phyloP scores from a whole-genome alignment of 1,284 basidiomycete genomes.

The Rhodotorula sp. region DNA sequence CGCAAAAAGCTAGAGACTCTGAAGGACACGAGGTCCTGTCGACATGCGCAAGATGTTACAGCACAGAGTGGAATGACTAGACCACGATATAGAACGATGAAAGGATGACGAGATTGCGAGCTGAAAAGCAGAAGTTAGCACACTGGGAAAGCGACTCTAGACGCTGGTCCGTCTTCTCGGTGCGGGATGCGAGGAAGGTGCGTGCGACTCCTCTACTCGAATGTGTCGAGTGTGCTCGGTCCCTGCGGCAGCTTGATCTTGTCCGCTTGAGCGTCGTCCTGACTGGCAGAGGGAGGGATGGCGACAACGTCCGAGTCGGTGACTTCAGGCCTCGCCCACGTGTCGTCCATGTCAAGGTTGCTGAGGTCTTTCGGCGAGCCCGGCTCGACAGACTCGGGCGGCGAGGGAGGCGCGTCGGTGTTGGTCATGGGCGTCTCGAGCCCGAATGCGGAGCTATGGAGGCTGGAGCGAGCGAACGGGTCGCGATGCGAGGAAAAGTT shows the following conservation, averaged over 20 bases:
- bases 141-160: neutral
- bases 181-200: too few species aligned
- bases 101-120: too few species aligned
- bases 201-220: neutral
- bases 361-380: slow-evolving; percentile 9
- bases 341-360: neutral
- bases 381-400: slow-evolving; percentile 1
- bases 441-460: neutral
- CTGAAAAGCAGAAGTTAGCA: neutral
- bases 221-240: neutral
- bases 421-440: too few species aligned
- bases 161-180: too few species aligned
- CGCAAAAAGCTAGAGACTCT: neutral
- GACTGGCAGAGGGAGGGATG: neutral
- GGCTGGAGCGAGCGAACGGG: neutral
- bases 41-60: neutral
- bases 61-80: neutral
- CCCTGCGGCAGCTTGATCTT: neutral
- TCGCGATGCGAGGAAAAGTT: neutral
- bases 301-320: neutral
- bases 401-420: neutral
- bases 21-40: neutral
- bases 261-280: neutral
- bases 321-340: neutral
- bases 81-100: neutral